phyloP scores from a whole-genome alignment of 495 filamentous ascomycete genomes.

The Penicillium soppii region DNA sequence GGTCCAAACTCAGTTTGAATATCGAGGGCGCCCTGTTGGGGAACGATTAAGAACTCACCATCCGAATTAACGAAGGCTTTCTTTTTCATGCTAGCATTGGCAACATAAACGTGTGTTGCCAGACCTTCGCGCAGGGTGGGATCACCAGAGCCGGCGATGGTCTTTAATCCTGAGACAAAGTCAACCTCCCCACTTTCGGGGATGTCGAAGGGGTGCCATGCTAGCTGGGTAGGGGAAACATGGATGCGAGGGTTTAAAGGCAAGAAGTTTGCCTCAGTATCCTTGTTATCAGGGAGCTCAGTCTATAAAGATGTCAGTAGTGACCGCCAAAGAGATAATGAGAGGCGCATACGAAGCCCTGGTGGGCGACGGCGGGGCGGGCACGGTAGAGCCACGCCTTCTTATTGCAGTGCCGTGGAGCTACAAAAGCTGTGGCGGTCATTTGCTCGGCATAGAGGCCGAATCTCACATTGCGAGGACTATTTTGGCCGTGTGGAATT shows the following conservation, averaged over 20 bases:
- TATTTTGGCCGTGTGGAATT: conserved; percentile 49
- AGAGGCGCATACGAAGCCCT: conserved; percentile 43
- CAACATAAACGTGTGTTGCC: conserved; percentile 46
- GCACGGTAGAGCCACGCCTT: conserved; percentile 50
- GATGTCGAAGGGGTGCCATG: conserved; percentile 50
- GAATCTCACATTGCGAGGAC: conserved; percentile 45
- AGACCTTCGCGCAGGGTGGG: conserved; percentile 50
- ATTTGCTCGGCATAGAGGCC: conserved; percentile 50
- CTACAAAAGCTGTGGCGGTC: conserved; percentile 48
- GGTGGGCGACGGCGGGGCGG: conserved; percentile 50
- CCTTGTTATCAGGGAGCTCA: conserved; percentile 45
- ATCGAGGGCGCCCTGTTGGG: conserved; percentile 46
- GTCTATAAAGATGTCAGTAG: conserved; percentile 29
- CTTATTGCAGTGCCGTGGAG: conserved; percentile 48
- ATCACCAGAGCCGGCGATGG: conserved; percentile 49
- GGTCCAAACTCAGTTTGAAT: conserved; percentile 53
- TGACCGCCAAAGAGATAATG: conserved; percentile 7
- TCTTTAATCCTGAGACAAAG: conserved; percentile 48
- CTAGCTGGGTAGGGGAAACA: conserved; percentile 56
- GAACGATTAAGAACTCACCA: conserved; percentile 49
- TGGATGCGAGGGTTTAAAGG: conserved; percentile 55
- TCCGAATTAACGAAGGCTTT: conserved; percentile 50
- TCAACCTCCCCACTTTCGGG: conserved; percentile 36
- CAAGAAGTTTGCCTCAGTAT: conserved; percentile 47
- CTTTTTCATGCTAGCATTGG: conserved; percentile 46